Evolutionary conservation across 257 asterid species (phyloP).

Genomic region (Fraxinus quadrangulata): DNA sequence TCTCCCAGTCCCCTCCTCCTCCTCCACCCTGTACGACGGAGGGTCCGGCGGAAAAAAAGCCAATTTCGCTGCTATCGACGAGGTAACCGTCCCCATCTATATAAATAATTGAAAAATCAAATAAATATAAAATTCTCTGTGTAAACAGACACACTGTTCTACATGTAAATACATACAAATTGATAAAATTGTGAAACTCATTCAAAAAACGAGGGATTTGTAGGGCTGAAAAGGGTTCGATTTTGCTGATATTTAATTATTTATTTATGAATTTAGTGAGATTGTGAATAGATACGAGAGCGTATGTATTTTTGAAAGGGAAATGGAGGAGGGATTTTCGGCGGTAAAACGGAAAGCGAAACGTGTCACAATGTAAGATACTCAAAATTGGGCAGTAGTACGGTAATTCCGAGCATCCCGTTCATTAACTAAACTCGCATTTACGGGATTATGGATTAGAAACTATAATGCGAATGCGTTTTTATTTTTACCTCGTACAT

Average conservation of each 20-base stretch:
- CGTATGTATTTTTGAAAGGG: neutral
- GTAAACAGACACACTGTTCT: neutral
- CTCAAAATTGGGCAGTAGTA: neutral
- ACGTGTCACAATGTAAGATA: neutral
- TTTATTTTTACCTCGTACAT: too few species aligned
- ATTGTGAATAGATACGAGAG: too few species aligned
- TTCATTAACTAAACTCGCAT: neutral
- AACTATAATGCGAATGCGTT: too few species aligned
- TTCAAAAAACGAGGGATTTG: neutral
- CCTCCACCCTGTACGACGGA: constrained; percentile 67
- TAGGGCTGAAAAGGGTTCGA: neutral
- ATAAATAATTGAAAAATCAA: neutral
- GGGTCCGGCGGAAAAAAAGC: constrained; percentile 96
- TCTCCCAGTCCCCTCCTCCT: constrained; percentile 57
- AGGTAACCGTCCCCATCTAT: constrained; percentile 84
- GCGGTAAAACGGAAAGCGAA: neutral
- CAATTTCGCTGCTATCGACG: constrained; percentile 90
- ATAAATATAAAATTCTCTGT: neutral
- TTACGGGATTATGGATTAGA: too few species aligned
- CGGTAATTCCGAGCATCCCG: neutral
- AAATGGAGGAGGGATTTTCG: neutral
- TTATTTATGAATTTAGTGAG: neutral
- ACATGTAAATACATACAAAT: neutral
- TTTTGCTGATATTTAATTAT: neutral
- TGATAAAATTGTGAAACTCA: neutral